Evolutionary conservation across 2,329 filamentous ascomycete species (phyloP), one percentile per base, ranked within the genome.

Genomic region (Colletotrichum orchidophilum): DNA sequence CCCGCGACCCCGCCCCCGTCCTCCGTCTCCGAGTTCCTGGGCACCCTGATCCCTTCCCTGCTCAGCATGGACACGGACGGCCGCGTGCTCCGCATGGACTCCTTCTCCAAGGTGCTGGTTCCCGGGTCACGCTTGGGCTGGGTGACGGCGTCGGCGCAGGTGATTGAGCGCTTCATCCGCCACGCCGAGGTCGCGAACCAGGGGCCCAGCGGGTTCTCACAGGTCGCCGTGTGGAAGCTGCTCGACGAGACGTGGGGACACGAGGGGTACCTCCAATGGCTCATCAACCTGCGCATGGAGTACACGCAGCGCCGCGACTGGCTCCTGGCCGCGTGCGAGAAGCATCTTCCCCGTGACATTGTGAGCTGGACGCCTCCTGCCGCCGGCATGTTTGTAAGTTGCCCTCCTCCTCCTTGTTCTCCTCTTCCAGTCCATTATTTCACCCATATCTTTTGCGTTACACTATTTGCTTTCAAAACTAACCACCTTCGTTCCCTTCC

Each of bases 231-330:
- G 65, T 95, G 93, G 84, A 97, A 97, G 83, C 86, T 99, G 26
- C 86, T 99, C 2, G 96, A 99, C 74, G 94, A 97, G 81, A 91
- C 92, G 60, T 99, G 96, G 96, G 96, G 96, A 27, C 96, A 99
- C 78, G 87, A 90, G 52, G 95, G 95, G 1, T 99, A 97, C 78
- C 82, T 99, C 27, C 87, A 92, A 77, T 99, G 96, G 96, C 83
- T 99, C 74, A 93, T 96, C 79, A 88, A 94, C 79, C 84, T 98
- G 76, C 89, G 95, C 57, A 81, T 90, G 76, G 90, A 95, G 81
- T 99, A 99, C 79, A 96, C 95, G 1, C 84, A 86, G 74, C 90
- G 96, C 71, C 86, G 96, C 66, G 88, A 98, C 78, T 87, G 90
- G 29, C 89, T 99, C 68, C 85, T 97, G 5, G 86, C 87, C 8